Base-by-base conservation (phyloP, 1,284 basidiomycete species). In the Ustilago bromivora region DNA sequence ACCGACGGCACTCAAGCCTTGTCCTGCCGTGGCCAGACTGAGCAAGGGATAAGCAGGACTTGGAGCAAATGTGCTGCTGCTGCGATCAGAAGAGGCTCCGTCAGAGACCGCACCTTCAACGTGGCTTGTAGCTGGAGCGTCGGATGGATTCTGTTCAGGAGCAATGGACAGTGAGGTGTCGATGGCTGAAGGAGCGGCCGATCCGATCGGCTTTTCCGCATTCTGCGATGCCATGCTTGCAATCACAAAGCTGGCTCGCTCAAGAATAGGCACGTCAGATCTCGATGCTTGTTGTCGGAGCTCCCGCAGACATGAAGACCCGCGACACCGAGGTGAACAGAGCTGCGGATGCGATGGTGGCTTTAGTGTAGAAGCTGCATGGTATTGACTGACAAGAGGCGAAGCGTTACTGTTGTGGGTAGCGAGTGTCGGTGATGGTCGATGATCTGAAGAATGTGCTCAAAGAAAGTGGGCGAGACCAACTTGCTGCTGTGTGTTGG, bases 11-110 rank as follows among this genome's bases (percentile, higher is more conserved):
- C 49, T 61, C 57, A 69, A 46, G 12, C 62, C 64, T 17, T 71
- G 72, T 15, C 67, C 64, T 5, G 72, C 67, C 63, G 71, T 70
- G 15, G 72, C 72, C 5, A 75, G 54, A 32, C 62, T 75, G 47
- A 75, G 60, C 12, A 61, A 36, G 10, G 64, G 31, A 52, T 57
- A 61, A n/a, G 64, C 57, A 31, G 55, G 59, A 40, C 61, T 68
- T 6, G 58, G 31, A 15, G 61, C 40, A 15, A 57, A 61, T 41
- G 57, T 32, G 38, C 49, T 61, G 35, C 52, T 49, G 34, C 49
- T 61, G 35, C 52, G 41, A 28, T 63, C 57, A 23, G 32, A 35
- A 9, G 40, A 47, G n/a, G 35, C 36, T n/a, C 36, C 35, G 10
- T 31, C 35, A 3, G 57, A 34, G 19, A 46, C 46, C 11, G 52